phyloP scores from a whole-genome alignment of 139 green algal species.

The Picocystis salinarum region DNA sequence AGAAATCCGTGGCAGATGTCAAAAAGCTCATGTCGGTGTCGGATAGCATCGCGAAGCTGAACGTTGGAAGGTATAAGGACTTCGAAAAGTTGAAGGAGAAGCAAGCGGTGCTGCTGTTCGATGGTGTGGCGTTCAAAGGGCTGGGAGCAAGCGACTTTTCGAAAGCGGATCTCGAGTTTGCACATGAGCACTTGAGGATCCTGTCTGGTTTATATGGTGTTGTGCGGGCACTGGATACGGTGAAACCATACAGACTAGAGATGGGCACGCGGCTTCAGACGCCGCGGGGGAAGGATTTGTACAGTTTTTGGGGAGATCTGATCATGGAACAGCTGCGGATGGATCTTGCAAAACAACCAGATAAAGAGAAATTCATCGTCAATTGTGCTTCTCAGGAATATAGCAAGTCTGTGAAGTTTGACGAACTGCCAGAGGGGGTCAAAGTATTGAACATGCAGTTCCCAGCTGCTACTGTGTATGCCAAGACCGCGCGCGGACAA shows the following conservation, averaged over 20 bases:
- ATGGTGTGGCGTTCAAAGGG: slow-evolving; percentile 13
- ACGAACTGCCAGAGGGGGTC: no score
- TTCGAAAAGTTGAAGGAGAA: slow-evolving; percentile 1
- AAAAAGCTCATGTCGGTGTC: background rate
- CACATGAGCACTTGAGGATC: slow-evolving; percentile 12
- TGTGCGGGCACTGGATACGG: slow-evolving; percentile 11
- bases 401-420: slow-evolving; percentile 1
- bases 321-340: slow-evolving; percentile 3
- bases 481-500: slow-evolving; percentile 10
- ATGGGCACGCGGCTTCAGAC: slow-evolving; percentile 1
- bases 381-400: slow-evolving; percentile 15
- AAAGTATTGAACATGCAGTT: slow-evolving; percentile 6
- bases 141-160: slow-evolving; percentile 1
- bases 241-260: slow-evolving; percentile 18
- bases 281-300: slow-evolving; percentile 7
- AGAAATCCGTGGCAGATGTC: background rate
- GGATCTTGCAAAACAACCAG: background rate
- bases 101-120: slow-evolving; percentile 5
- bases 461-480: slow-evolving; percentile 7
- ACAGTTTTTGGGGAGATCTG: slow-evolving; percentile 14
- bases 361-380: slow-evolving; percentile 4
- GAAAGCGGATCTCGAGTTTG: slow-evolving; percentile 1
- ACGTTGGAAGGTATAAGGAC: slow-evolving; percentile 9
- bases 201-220: slow-evolving; percentile 18
- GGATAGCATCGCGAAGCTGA: background rate